A percentile compares a stretch with the other conserved stretches of the same genome.
Evolutionary conservation across 208 protist species (phyloP).

Genomic region (Leishmania amazonensis): DNA sequence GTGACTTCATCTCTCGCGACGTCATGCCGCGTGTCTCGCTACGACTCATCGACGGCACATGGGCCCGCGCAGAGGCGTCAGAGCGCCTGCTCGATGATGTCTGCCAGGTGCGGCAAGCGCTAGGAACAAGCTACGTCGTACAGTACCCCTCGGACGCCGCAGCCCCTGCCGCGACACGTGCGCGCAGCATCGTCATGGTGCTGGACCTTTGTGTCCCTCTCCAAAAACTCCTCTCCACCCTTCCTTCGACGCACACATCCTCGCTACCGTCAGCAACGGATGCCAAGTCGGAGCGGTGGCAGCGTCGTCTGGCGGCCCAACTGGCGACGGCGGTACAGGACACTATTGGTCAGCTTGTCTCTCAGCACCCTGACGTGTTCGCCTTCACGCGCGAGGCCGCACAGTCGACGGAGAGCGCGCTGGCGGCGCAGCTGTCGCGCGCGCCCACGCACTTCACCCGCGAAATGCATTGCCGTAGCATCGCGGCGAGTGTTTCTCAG

Average conservation of each 20-base stretch:
- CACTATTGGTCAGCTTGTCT: constrained; percentile 43
- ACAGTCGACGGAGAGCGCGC: background rate
- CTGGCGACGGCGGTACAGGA: constrained; percentile 40
- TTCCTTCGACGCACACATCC: background rate
- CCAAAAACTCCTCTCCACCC: background rate
- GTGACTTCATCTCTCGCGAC: constrained; percentile 18
- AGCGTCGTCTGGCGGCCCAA: constrained; percentile 9
- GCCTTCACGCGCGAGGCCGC: constrained; percentile 3
- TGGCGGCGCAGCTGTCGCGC: background rate
- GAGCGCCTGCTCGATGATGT: constrained; percentile 14
- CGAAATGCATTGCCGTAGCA: constrained; percentile 41
- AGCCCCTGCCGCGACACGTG: background rate
- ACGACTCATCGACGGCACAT: constrained; percentile 13
- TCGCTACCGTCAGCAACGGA: background rate
- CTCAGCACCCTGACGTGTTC: constrained; percentile 58
- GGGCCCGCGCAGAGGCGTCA: background rate
- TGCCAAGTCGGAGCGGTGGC: background rate
- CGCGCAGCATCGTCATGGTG: constrained; percentile 38
- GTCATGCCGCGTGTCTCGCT: constrained; percentile 40
- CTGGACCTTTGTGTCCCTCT: constrained; percentile 32
- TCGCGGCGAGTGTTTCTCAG: constrained; percentile 61
- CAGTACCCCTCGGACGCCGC: background rate
- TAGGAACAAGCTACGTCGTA: constrained; percentile 41
- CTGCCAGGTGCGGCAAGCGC: background rate
- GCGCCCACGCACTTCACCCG: constrained; percentile 7